These are phyloP conservation scores for Zostera marina DNA, from an alignment of 116 monocot species.

Conservation along the genomic window DNA sequence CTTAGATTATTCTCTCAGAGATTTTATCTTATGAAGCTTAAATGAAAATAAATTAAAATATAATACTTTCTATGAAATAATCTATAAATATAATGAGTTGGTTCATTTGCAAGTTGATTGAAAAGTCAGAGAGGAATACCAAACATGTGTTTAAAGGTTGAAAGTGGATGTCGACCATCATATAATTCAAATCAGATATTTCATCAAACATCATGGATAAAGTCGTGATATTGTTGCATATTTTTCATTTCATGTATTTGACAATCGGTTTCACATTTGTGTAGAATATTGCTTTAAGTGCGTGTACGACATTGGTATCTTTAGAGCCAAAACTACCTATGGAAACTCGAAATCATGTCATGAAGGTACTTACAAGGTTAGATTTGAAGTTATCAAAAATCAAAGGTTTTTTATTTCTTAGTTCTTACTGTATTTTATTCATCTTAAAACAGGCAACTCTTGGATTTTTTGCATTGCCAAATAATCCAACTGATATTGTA, in stretches of 20 bases:
- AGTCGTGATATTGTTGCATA: no score
- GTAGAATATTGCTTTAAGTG: constrained; percentile 84
- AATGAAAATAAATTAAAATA: no score
- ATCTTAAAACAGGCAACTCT: constrained; percentile 60
- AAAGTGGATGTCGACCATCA: no score
- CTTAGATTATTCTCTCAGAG: no score
- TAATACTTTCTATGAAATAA: no score
- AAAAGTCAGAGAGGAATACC: no score
- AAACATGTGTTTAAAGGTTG: no score
- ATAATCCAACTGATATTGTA: constrained; percentile 53
- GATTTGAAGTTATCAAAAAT: neutral
- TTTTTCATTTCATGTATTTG: neutral
- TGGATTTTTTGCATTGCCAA: constrained; percentile 71
- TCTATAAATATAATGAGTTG: no score
- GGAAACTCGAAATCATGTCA: constrained; percentile 84
- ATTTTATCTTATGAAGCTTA: no score
- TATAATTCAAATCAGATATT: no score
- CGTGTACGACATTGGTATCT: constrained; percentile 87
- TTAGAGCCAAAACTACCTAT: constrained; percentile 76
- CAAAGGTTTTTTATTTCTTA: neutral
- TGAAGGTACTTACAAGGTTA: constrained; percentile 46
- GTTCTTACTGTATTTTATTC: neutral
- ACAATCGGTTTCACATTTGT: constrained; percentile 1
- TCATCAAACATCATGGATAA: no score
- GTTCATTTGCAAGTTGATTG: no score